phyloP scores from a whole-genome alignment of 1,284 basidiomycete genomes.

The Tetrapyrgos nigripes region DNA sequence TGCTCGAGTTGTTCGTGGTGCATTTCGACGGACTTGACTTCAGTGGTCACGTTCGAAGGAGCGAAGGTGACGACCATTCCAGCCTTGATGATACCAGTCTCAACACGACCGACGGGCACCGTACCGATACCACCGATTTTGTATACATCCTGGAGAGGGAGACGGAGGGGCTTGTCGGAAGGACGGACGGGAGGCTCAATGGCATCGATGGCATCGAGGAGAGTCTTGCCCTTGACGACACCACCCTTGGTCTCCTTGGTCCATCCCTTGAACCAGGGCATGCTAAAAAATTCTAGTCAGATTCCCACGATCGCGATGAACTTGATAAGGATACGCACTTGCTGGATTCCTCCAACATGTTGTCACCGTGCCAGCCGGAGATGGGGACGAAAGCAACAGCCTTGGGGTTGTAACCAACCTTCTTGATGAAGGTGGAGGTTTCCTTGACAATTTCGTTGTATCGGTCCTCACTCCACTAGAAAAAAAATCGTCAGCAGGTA shows the following conservation, averaged over 20 bases:
- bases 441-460: slow-evolving; percentile 99
- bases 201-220: slow-evolving; percentile 99
- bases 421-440: slow-evolving; percentile 99
- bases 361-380: slow-evolving; percentile 99
- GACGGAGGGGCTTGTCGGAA: slow-evolving; percentile 99
- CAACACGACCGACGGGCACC: slow-evolving; percentile 99
- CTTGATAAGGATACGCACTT: slow-evolving; percentile 63
- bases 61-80: slow-evolving; percentile 99
- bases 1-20: slow-evolving; percentile 99
- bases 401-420: slow-evolving; percentile 99
- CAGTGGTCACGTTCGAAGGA: slow-evolving; percentile 98
- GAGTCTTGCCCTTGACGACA: slow-evolving; percentile 96
- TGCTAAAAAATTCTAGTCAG: slow-evolving; percentile 57
- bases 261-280: slow-evolving; percentile 99
- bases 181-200: slow-evolving; percentile 98
- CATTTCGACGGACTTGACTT: slow-evolving; percentile 99
- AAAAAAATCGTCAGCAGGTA: slow-evolving; percentile 18
- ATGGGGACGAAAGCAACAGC: slow-evolving; percentile 98
- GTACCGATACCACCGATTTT: slow-evolving; percentile 99
- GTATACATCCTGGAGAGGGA: slow-evolving; percentile 99
- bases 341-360: slow-evolving; percentile 98
- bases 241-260: slow-evolving; percentile 95
- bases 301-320: not conserved
- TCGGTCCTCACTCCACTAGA: slow-evolving; percentile 96
- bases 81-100: slow-evolving; percentile 99